Conservation (phyloP, 805 yeast genomes). For the Sugiyamaella smithiae region DNA sequence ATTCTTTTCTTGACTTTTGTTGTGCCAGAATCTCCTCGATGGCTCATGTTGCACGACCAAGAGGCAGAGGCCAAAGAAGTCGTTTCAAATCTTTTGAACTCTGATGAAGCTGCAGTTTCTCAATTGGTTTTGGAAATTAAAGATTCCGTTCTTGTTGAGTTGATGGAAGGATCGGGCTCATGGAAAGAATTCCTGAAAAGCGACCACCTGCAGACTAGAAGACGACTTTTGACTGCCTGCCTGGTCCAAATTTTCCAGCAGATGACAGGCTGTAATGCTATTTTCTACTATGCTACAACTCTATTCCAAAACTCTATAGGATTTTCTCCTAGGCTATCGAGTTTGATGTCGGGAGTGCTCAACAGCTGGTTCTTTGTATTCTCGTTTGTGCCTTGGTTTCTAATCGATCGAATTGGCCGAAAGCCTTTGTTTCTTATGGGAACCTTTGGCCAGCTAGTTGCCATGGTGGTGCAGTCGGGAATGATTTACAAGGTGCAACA, state of each 20-base stretch:
- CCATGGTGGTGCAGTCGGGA: constrained; percentile 23
- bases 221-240: constrained; percentile 41
- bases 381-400: constrained; percentile 48
- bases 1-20: constrained; percentile 43
- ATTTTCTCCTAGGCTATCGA: constrained; percentile 12
- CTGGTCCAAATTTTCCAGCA: constrained; percentile 62
- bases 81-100: constrained; percentile 18
- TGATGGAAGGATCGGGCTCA: constrained; percentile 3
- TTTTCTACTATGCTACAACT: constrained; percentile 18
- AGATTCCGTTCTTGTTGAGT: constrained; percentile 1
- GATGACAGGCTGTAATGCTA: constrained; percentile 81
- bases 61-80: constrained; percentile 53
- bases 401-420: constrained; percentile 54
- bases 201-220: constrained; percentile 47
- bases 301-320: constrained; percentile 18
- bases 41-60: constrained; percentile 64
- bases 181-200: constrained; percentile 36
- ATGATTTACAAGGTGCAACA: constrained; percentile 2
- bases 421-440: constrained; percentile 65
- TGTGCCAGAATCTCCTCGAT: constrained; percentile 86
- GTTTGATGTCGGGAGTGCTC: constrained; percentile 13
- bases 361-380: constrained; percentile 36
- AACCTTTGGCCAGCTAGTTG: constrained; percentile 56
- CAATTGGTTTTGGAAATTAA: constrained; percentile 1
- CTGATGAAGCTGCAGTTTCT: neutral